Evolutionary conservation across 2,329 filamentous ascomycete species (phyloP), one percentile per base, ranked within the genome.

Genomic region (Neospermospora avenae): DNA sequence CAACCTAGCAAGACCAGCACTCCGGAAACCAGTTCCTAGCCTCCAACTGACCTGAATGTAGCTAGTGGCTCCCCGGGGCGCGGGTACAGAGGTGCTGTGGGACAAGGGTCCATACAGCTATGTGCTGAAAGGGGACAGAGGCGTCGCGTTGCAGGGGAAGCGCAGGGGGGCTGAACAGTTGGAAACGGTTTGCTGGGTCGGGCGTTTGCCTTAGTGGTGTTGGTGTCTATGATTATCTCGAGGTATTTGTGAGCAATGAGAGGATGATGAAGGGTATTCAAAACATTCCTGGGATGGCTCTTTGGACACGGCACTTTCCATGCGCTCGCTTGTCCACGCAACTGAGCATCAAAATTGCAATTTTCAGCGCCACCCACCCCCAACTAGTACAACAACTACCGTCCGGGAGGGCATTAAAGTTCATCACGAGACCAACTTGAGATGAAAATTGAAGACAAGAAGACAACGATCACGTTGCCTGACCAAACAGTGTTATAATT

Each of bases 131-230:
- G 14, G 13, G 46, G 53, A 18, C 16, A 22, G 41, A 16, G 41
- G 55, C 45, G 39, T n/a, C 25, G 2, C 13, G 35, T 3, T 20
- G n/a, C 11, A 51, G 53, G 34, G 51, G 61, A 59, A 16, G n/a
- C 11, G 45, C 56, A 34, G 51, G 63, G 62, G 55, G 35, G 41
- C 11, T 6, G 28, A 31, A 31, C 11, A n/a, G 28, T 31, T 31
- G 18, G 52, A 62, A 63, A 64, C 60, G 52, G 57, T 60, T 39
- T 60, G 62, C 58, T 66, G 64, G 64, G 60, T 56, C 44, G 39
- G 18, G 18, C 48, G 22, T 35, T 35, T 31, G 5, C 35, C 11
- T 39, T 39, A 13, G 35, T n/a, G 13, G 4, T n/a, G n/a, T 14
- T 39, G 4, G 35, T 39, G 35, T 39, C 35, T 13, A 39, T 13